Evolutionary conservation across 2,329 filamentous ascomycete genomes (phyloP), one percentile per base, ranked within the genome.

Genomic region (Ceratocystis variospora): DNA sequence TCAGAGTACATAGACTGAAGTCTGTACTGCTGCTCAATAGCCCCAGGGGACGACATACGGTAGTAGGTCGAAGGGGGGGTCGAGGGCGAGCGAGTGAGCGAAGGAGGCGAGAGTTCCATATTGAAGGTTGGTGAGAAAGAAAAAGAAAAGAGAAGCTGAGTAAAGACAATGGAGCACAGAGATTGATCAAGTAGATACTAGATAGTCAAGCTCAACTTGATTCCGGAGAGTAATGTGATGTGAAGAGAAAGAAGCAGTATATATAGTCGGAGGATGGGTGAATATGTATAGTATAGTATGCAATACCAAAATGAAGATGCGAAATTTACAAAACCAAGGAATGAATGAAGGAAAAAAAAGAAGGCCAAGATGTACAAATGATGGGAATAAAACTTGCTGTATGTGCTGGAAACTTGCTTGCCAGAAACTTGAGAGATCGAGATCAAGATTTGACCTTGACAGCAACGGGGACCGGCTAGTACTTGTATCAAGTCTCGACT

Each of bases 41-140:
- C 44, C 31, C 74, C 75, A 55, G 79, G 78, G 61, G 79, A 79
- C 15, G 77, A 76, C 70, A 81, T 80, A 62, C 77, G 76, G 71
- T 75, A 79, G 72, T 77, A 79, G 67, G 76, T 79, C n/a, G 45
- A 12, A 28, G 67, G 66, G 31, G 69, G 68, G 33, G 69, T 70
- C 55, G 64, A 68, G n/a, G 70, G 70, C 12, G 70, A 71, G 33
- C 68, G 68, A 28, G 68, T 70, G 64, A 71, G 66, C 6, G 70
- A 68, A 25, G 69, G 70, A 45, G 70, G 69, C 33, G 70, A 69
- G 64, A 70, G 66, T 64, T 70, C 70, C 70, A 70, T 70, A 53
- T 63, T 63, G 48, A 19, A 37, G 53, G 41, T 10, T n/a, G 12
- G 15, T 28, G 63, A 15, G 10, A 41, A 41, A 10, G 12, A 10